Percentiles rank a stretch among this genome's conserved stretches.
Evolutionary conservation across 192 early-diverging fungal species (phyloP).

Genomic region (Mortierella claussenii): DNA sequence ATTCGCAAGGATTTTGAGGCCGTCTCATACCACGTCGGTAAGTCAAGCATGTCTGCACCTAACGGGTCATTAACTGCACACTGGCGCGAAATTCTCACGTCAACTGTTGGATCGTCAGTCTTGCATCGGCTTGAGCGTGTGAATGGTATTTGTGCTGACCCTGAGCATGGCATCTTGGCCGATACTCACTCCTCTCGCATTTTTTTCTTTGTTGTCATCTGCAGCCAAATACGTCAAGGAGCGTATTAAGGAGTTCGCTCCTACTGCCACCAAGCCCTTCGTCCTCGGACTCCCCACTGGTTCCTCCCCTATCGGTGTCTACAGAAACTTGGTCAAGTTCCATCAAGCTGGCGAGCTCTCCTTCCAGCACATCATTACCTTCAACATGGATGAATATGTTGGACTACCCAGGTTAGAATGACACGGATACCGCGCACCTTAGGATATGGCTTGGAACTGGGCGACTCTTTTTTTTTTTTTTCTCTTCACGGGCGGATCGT

Average conservation of each 20-base stretch:
- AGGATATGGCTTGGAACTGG: no score
- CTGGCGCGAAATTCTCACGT: no score
- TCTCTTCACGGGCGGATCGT: background rate
- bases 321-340: slow-evolving; percentile 81
- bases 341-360: slow-evolving; percentile 73
- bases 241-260: slow-evolving; percentile 81
- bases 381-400: slow-evolving; percentile 94
- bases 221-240: slow-evolving; percentile 83
- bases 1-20: slow-evolving; percentile 78
- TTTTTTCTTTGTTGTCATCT: slow-evolving; percentile 4
- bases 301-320: slow-evolving; percentile 85
- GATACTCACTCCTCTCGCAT: slow-evolving; percentile 7
- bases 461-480: slow-evolving; percentile 1
- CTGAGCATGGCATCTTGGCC: no score
- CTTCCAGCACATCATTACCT: slow-evolving; percentile 87
- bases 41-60: background rate
- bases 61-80: no score
- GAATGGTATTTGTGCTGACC: no score
- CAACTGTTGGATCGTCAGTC: background rate
- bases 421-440: no score
- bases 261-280: slow-evolving; percentile 79
- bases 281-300: slow-evolving; percentile 90
- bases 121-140: no score
- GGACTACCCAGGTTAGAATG: slow-evolving; percentile 73
- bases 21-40: slow-evolving; percentile 76